phyloP scores from a whole-genome alignment of 2,329 filamentous ascomycete species.

The Epichloe gansuensis region DNA sequence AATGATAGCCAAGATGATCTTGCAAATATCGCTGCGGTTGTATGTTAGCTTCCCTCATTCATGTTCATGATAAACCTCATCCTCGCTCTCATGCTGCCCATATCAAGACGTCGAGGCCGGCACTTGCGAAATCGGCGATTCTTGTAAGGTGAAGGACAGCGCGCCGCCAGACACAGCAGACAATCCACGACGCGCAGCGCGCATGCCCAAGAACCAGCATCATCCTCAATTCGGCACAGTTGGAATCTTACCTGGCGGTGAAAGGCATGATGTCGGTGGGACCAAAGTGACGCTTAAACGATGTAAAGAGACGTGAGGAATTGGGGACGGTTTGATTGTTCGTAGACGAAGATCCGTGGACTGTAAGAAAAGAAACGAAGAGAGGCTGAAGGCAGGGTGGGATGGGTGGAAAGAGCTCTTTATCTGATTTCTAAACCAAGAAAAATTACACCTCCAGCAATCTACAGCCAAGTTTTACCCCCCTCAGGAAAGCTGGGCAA shows the following conservation, averaged over 20 bases:
- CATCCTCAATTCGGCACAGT: not conserved
- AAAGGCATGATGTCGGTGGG: constrained; percentile 39
- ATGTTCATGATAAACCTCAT: not conserved
- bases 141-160: not conserved
- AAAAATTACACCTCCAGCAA: not conserved
- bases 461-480: not conserved
- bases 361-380: not conserved
- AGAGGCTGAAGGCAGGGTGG: not conserved
- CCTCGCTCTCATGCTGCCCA: not conserved
- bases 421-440: not conserved
- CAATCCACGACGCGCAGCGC: not conserved
- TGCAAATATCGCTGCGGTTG: constrained; percentile 42
- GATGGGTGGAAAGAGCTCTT: not conserved
- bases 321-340: not conserved
- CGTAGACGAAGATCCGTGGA: not conserved
- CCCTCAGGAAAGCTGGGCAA: not conserved
- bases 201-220: not conserved
- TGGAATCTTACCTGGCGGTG: constrained; percentile 40
- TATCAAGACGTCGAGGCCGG: not conserved
- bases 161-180: not conserved
- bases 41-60: not conserved
- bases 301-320: not conserved
- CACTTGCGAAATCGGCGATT: not conserved
- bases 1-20: constrained; percentile 75
- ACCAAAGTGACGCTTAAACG: not conserved